phyloP scores from a whole-genome alignment of 805 yeast species.

The Ogataea allantospora region DNA sequence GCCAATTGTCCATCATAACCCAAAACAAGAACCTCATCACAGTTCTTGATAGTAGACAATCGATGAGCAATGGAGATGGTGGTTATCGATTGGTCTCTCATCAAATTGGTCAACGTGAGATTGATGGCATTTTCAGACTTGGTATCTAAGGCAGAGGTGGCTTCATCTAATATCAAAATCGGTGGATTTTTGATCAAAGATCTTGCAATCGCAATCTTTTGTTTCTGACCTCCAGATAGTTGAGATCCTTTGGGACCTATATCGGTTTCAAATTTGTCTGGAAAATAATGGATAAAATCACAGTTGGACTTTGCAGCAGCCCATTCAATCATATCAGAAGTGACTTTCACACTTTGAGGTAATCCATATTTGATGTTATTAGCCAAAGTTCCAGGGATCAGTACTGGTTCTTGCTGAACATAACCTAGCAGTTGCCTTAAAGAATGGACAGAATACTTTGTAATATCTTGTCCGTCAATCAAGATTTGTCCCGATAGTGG shows the following conservation, averaged over 20 bases:
- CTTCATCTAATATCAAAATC: conserved; percentile 68
- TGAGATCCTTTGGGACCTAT: conserved; percentile 78
- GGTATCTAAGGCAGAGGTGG: conserved; percentile 90
- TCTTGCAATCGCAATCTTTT: conserved; percentile 73
- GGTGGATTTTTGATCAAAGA: conserved; percentile 67
- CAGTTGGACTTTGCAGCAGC: conserved; percentile 79
- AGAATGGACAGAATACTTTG: conserved; percentile 69
- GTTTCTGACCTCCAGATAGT: conserved; percentile 75
- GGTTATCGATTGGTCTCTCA: conserved; percentile 60
- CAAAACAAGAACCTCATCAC: conserved; percentile 78
- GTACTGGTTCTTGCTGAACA: conserved; percentile 89
- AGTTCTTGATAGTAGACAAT: conserved; percentile 79
- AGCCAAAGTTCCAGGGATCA: conserved; percentile 81
- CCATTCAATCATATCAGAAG: conserved; percentile 56
- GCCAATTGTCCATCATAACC: conserved; percentile 75
- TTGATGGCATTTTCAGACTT: conserved; percentile 85
- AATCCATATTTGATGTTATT: conserved; percentile 84
- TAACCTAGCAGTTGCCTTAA: conserved; percentile 76
- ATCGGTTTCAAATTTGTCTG: conserved; percentile 75
- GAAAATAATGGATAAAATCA: conserved; percentile 68
- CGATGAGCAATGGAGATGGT: conserved; percentile 90
- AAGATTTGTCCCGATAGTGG: conserved; percentile 65
- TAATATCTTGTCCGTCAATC: conserved; percentile 66
- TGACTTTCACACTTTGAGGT: conserved; percentile 46
- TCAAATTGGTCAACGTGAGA: conserved; percentile 59